Base-by-base conservation (phyloP, 2,329 filamentous ascomycete genomes). In the Sphaerulina vaccinii region DNA sequence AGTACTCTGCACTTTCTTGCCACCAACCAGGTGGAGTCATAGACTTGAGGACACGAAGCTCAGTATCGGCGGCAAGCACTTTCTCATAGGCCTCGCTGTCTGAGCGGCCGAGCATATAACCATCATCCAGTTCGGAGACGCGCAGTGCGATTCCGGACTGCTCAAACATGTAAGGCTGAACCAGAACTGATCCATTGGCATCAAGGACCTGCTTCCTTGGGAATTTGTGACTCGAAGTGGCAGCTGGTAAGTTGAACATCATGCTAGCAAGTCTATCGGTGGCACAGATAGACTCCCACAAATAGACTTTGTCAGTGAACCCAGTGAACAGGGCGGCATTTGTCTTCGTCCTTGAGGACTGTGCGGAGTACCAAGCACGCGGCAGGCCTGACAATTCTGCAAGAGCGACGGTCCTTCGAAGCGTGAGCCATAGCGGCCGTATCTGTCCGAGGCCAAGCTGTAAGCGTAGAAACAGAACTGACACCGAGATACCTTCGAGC, bases 371-470 rank as follows among this genome's bases (percentile, higher is more conserved):
- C 51, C 55, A 56, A 18, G 53, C 46, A 27, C 57, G 59, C 7
- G 69, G 68, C 3, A 73, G 54, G 2, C 70, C 71, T 39, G 71
- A 68, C 1, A 73, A 55, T 55, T 73, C 70, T 37, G 70, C 69
- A 19, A 73, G 58, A 3, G 70, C 66, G 21, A 71, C 66, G 16
- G 67, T 58, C 35, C 70, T 65, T n/a, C 71, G 70, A 15, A 73
- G 48, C 18, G 59, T 61, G 18, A 73, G 55, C 70, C 70, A 73
- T 19, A 65, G 60, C 21, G 66, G 68, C 38, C 66, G 63, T 16
- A 72, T 62, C 24, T 66, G 67, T 2, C 68, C 69, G 21, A 62
- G 63, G 7, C 67, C 45, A 44, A 58, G 70, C 63, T 56, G 72
- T 66, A 73, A 62, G 51, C 70, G 63, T 23, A 68, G 47, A 49